Base-by-base conservation (phyloP, 495 filamentous ascomycete species). In the Aspergillus panamensis region DNA sequence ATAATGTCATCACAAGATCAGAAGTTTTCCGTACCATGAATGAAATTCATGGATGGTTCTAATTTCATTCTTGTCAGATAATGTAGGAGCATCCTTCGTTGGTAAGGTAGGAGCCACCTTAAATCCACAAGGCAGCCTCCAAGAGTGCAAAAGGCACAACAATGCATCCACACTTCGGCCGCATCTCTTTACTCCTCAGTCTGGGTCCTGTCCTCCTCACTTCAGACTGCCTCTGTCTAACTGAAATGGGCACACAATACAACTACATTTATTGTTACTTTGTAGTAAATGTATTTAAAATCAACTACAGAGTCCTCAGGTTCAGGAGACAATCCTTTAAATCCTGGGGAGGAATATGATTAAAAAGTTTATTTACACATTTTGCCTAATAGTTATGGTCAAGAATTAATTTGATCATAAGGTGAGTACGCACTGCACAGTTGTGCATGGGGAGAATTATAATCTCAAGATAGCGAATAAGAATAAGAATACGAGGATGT, bases 401-500 rank as follows among this genome's bases (percentile, higher is more conserved):
- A 13, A 8, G 8, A 8, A 39, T 8, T 8, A 39, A 8, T n/a
- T 8, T 39, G 2, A 6, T 39, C 14, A 39, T 13, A 6, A n/a
- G 35, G 35, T 5, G 14, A 39, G 35, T 39, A 39, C 35, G 3
- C n/a, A n/a, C n/a, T n/a, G n/a, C n/a, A n/a, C 10, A 13, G 14
- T 39, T 13, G 14, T 39, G 35, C 35, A 35, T 10, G 35, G 35
- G 14, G 14, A 39, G 10, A 39, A 39, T 39, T 3, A 39, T 6
- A 13, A 6, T 39, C 14, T n/a, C 10, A n/a, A 39, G 35, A 20
- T 9, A 12, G 42, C 42, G 42, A 45, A 45, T 45, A 45, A 45
- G 42, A 45, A 45, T 45, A 45, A 45, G 42, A 45, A 45, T 45
- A 45, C 42, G 42, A 45, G 42, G 42, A 5, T 40, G 37, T 25